These are phyloP conservation scores for Neurospora pannonica DNA, from an alignment of 495 filamentous ascomycete species.

Conservation along the genomic window DNA sequence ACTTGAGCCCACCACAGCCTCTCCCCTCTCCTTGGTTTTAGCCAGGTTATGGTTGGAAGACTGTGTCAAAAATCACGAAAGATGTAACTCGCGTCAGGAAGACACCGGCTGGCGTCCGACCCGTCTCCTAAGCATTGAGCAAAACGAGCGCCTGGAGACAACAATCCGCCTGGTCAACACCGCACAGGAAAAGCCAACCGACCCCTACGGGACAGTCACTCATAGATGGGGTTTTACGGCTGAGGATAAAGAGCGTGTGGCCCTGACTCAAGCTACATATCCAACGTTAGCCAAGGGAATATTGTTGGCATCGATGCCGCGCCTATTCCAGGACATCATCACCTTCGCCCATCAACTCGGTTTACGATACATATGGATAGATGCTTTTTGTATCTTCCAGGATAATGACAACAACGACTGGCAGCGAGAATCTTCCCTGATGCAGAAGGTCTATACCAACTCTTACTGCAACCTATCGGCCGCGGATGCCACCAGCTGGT, in stretches of 20 bases:
- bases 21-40: background rate
- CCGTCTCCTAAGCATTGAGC: background rate
- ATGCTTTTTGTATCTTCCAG: background rate
- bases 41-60: background rate
- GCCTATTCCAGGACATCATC: background rate
- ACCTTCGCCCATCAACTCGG: background rate
- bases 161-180: background rate
- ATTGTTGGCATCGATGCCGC: background rate
- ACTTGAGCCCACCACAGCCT: background rate
- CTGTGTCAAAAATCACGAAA: background rate
- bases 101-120: background rate
- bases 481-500: background rate
- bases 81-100: background rate
- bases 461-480: slow-evolving; percentile 1
- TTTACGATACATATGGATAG: background rate
- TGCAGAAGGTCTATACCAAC: background rate
- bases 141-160: background rate
- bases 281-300: background rate
- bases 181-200: background rate
- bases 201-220: background rate
- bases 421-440: background rate
- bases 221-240: background rate
- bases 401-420: background rate
- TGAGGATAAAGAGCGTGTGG: background rate
- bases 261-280: background rate